Percentiles rank a stretch among this genome's conserved stretches.
phyloP scores from a whole-genome alignment of 176 grass and related monocot genomes.

The Lolium multiflorum region DNA sequence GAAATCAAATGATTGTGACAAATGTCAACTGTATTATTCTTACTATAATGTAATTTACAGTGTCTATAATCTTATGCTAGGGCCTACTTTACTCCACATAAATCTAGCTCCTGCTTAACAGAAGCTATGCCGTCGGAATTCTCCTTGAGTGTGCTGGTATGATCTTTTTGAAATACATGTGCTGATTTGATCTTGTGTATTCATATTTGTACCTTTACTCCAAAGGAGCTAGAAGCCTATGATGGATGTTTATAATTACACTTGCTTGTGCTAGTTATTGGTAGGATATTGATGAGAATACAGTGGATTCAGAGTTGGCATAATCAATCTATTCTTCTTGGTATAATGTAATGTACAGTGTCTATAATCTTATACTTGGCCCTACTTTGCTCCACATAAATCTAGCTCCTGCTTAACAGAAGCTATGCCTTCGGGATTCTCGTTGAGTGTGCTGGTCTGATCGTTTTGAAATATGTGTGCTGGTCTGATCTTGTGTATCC shows the following conservation, averaged over 20 bases:
- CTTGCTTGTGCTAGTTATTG: background rate
- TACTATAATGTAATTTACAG: background rate
- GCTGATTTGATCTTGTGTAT: background rate
- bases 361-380: background rate
- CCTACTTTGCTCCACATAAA: background rate
- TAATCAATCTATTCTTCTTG: background rate
- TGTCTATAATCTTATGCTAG: background rate
- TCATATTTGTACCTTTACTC: background rate
- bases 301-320: background rate
- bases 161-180: background rate
- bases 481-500: background rate
- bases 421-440: background rate
- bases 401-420: background rate
- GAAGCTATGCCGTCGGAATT: background rate
- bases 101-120: background rate
- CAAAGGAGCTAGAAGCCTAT: background rate
- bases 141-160: background rate
- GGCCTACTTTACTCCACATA: background rate
- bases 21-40: background rate
- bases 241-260: background rate
- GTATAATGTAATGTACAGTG: background rate
- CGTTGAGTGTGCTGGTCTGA: background rate
- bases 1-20: background rate
- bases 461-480: background rate
- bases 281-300: background rate